Evolutionary conservation across 306 rosid species (phyloP).

Genomic region (Ammopiptanthus mongolicus): DNA sequence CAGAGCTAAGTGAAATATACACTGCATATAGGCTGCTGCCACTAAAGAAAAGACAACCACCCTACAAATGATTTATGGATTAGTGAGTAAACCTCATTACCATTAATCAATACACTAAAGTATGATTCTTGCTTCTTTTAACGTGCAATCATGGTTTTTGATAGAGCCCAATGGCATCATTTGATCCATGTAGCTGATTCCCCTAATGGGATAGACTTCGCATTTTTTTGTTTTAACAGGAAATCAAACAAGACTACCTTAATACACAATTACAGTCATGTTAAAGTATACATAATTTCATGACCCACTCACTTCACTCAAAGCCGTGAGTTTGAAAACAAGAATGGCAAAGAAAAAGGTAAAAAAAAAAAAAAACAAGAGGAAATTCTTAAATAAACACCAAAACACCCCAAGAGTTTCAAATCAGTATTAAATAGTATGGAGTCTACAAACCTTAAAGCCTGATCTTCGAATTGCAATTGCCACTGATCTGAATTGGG

Average conservation of each 20-base stretch:
- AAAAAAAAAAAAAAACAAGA: slow-evolving; percentile 10
- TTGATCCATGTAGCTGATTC: neutral
- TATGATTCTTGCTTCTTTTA: neutral
- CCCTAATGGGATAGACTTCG: neutral
- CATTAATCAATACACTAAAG: slow-evolving; percentile 4
- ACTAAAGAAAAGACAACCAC: neutral
- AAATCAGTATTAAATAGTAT: neutral
- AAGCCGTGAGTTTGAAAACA: neutral
- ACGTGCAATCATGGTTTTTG: neutral
- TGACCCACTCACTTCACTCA: neutral
- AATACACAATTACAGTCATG: neutral
- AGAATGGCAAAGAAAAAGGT: neutral
- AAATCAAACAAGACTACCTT: neutral
- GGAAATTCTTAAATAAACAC: neutral
- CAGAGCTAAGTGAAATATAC: neutral
- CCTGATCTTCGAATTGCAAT: slow-evolving; percentile 82
- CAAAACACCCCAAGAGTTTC: neutral
- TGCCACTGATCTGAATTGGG: slow-evolving; percentile 78
- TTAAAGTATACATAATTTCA: neutral
- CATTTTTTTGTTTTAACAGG: neutral
- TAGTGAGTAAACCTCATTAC: neutral
- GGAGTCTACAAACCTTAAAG: slow-evolving; percentile 56
- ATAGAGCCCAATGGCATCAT: neutral
- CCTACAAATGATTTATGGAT: neutral
- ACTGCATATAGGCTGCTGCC: neutral